These are phyloP conservation scores for Podaxis pistillaris DNA, from an alignment of 768 basidiomycete genomes.

Conservation along the genomic window DNA sequence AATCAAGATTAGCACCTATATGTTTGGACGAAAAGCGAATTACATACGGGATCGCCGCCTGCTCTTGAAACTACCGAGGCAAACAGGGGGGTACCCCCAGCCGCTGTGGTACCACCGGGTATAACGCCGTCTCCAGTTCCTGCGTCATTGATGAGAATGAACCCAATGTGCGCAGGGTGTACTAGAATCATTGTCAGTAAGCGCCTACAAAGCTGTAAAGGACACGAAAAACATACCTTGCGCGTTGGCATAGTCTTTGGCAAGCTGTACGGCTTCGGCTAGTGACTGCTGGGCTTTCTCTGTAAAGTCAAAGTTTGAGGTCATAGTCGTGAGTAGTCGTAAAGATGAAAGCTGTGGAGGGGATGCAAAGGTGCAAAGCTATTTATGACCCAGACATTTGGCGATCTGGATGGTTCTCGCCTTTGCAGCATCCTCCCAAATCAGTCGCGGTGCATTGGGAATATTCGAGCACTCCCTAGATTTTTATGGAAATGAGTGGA, in stretches of 20 bases:
- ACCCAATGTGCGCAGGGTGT: constrained; percentile 80
- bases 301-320: constrained; percentile 75
- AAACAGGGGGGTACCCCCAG: constrained; percentile 59
- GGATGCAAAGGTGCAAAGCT: not conserved
- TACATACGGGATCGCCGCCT: constrained; percentile 79
- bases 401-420: not conserved
- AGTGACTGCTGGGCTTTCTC: constrained; percentile 77
- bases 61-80: constrained; percentile 75
- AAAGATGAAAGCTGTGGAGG: not conserved
- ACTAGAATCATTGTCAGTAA: constrained; percentile 40
- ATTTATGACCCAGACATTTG: constrained; percentile 10
- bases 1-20: constrained; percentile 8
- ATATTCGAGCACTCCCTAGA: not conserved
- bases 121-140: constrained; percentile 30
- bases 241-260: constrained; percentile 80
- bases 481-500: not conserved
- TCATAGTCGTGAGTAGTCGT: constrained; percentile 30
- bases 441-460: not conserved
- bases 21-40: not conserved
- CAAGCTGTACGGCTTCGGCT: constrained; percentile 71
- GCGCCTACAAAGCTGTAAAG: not conserved
- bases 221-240: constrained; percentile 51
- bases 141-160: constrained; percentile 74
- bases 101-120: constrained; percentile 31
- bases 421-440: not conserved